Evolutionary conservation across 2,329 filamentous ascomycete species (phyloP), one percentile per base, ranked within the genome.

Genomic region (Trichoderma sp.): DNA sequence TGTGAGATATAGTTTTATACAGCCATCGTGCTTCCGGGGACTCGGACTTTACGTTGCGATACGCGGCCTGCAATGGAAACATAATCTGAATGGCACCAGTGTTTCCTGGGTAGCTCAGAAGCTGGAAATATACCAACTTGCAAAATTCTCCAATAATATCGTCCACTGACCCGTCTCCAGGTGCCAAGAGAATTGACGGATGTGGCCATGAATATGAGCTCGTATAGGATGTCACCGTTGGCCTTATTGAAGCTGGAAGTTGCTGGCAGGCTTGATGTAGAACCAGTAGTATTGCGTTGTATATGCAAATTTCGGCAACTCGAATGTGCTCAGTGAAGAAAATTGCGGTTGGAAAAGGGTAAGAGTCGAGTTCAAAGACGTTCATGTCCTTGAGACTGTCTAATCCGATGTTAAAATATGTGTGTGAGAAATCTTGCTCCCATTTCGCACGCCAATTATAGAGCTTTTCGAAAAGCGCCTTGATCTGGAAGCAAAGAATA

Each of bases 71-170:
- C 40, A 43, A 43, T 6, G 40, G 40, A 52, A 21, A 49, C 24
- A 57, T 14, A 1, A 53, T 16, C 3, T 64, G 47, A n/a, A 64
- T 33, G n/a, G 43, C 61, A 16, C 61, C 61, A 5, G 19, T 27
- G 27, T 64, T 52, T 16, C 61, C 61, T 7, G 61, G 61, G 24
- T 21, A 24, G 19, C 61, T 64, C 8, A 64, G 61, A 53, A 64
- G 47, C 31, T 64, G 61, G n/a, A 21, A 64, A 35, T 64, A 64
- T n/a, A 53, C 61, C n/a, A 64, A 13, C 35, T 47, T 64, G 61
- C 61, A 64, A 35, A 64, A 33, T 35, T 64, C 61, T 16, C 47
- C 47, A 35, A 37, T 31, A 7, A 64, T 31, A 52, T 64, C 61
- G n/a, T 64, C 14, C 8, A 52, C 16, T 13, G 61, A 64, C 61